Percentiles rank a stretch among this genome's conserved stretches.
phyloP scores from a whole-genome alignment of 768 basidiomycete species.

The Hortiboletus campestris region DNA sequence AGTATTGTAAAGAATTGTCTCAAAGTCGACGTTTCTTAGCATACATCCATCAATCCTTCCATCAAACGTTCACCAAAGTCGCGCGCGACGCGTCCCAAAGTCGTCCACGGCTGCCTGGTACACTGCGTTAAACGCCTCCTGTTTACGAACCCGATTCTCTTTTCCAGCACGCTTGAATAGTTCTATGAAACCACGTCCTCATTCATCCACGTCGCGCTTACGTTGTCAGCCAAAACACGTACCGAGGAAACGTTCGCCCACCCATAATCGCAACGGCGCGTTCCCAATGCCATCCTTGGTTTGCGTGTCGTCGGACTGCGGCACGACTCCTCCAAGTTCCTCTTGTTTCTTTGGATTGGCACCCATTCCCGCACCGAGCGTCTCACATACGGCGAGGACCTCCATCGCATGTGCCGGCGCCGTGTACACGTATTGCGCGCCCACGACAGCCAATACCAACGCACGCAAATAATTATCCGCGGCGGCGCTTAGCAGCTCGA shows the following conservation, averaged over 20 bases:
- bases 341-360: slow-evolving; percentile 28
- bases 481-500: slow-evolving; percentile 53
- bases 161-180: slow-evolving; percentile 58
- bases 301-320: background rate
- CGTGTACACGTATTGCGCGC: slow-evolving; percentile 71
- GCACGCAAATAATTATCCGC: slow-evolving; percentile 76
- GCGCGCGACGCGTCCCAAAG: slow-evolving; percentile 12
- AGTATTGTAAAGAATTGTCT: background rate
- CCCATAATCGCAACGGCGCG: slow-evolving; percentile 66
- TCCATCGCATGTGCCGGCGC: slow-evolving; percentile 63
- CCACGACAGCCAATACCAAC: slow-evolving; percentile 62
- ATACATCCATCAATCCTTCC: background rate
- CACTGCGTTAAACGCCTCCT: slow-evolving; percentile 42
- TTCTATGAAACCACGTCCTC: slow-evolving; percentile 36
- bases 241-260: slow-evolving; percentile 70
- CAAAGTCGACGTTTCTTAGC: background rate
- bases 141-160: slow-evolving; percentile 44
- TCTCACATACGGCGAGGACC: slow-evolving; percentile 66
- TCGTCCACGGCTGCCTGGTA: slow-evolving; percentile 27
- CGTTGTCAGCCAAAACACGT: slow-evolving; percentile 5
- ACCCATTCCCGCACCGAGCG: slow-evolving; percentile 70
- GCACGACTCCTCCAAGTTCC: background rate
- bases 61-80: slow-evolving; percentile 15
- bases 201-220: background rate
- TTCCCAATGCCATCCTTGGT: slow-evolving; percentile 49